These are phyloP conservation scores for Mycena belliarum DNA, from an alignment of 768 basidiomycete species.

Conservation along the genomic window DNA sequence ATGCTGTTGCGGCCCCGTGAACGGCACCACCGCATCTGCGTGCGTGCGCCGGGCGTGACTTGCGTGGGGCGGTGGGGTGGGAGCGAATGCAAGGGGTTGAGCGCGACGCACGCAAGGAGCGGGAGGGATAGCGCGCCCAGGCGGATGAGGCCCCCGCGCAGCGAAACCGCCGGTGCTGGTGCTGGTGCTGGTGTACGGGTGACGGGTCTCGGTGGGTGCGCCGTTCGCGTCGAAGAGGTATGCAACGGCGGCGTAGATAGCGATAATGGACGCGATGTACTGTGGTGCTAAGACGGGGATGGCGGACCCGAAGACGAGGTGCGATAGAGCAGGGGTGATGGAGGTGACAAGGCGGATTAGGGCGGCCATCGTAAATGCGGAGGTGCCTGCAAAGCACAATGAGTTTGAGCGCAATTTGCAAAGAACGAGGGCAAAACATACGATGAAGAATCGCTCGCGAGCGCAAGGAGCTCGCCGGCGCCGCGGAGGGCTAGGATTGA, in stretches of 20 bases:
- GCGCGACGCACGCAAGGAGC: not conserved
- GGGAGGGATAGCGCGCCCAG: not conserved
- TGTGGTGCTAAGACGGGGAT: not conserved
- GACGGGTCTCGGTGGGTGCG: not conserved
- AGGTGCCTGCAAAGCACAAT: not conserved
- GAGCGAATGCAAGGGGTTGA: not conserved
- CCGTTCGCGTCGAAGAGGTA: not conserved
- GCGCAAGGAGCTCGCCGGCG: not conserved
- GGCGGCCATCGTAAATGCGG: not conserved
- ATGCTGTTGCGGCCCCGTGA: not conserved
- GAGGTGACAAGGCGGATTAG: not conserved
- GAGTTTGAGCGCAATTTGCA: not conserved
- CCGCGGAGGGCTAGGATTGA: not conserved
- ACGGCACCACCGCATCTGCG: too few species aligned
- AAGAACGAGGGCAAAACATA: not conserved
- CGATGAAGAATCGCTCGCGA: slow-evolving; percentile 1
- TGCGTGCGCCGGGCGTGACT: not conserved
- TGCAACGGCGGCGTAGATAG: slow-evolving; percentile 1
- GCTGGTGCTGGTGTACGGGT: too few species aligned
- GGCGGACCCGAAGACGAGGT: not conserved
- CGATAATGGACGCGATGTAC: not conserved
- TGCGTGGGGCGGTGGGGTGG: not conserved
- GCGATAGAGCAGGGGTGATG: not conserved
- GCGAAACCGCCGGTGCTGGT: not conserved
- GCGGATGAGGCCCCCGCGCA: not conserved